A percentile compares a stretch with the other conserved stretches of the same genome.
Evolutionary conservation across 75 land plant genomes (phyloP).

Genomic region (Picea sitchensis): DNA sequence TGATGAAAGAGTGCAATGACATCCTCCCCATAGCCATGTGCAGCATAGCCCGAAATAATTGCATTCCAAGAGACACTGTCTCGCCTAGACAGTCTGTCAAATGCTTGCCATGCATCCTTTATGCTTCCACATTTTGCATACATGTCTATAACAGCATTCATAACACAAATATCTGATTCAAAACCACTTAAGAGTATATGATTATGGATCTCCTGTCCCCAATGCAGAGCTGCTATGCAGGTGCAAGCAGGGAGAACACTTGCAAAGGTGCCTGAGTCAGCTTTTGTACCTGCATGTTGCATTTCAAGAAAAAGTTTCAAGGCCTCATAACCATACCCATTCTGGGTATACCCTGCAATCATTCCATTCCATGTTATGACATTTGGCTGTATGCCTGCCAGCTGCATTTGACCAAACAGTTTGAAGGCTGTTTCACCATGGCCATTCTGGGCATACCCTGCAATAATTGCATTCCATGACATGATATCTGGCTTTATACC

Average conservation of each 20-base stretch:
- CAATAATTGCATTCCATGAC: neutral
- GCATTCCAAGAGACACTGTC: conserved; percentile 58
- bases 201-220: conserved; percentile 44
- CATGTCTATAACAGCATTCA: conserved; percentile 56
- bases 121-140: conserved; percentile 52
- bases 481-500: conserved; percentile 5
- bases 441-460: neutral
- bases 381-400: neutral
- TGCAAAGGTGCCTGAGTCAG: conserved; percentile 37
- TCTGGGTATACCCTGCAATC: conserved; percentile 16
- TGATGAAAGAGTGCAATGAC: conserved; percentile 36
- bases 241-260: conserved; percentile 44
- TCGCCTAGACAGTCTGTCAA: conserved; percentile 27
- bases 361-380: neutral
- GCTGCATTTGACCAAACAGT: neutral
- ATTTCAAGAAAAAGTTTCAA: conserved; percentile 39
- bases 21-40: conserved; percentile 37
- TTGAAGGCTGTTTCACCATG: neutral
- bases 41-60: conserved; percentile 38
- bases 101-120: conserved; percentile 25
- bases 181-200: conserved; percentile 21
- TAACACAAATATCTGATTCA: conserved; percentile 23
- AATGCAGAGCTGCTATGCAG: conserved; percentile 23
- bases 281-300: conserved; percentile 25
- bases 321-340: conserved; percentile 36